phyloP scores from a whole-genome alignment of 306 rosid species.

The Ormosia emarginata region DNA sequence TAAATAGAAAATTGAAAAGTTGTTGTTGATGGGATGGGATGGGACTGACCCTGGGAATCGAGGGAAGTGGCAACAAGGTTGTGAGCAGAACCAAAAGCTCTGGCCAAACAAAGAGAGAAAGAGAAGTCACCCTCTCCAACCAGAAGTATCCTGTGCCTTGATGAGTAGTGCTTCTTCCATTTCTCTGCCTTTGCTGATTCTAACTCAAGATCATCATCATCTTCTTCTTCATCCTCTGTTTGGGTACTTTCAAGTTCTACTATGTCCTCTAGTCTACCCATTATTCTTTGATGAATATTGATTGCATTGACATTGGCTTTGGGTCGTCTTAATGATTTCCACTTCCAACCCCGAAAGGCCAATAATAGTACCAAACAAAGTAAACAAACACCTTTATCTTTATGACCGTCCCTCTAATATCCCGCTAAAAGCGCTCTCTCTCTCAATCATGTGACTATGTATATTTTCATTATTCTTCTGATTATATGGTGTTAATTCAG shows the following conservation, averaged over 20 bases:
- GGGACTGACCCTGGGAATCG: constrained; percentile 57
- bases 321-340: too few species aligned
- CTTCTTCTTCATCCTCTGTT: neutral
- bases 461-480: too few species aligned
- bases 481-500: too few species aligned
- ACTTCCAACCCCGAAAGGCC: neutral
- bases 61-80: constrained; percentile 74
- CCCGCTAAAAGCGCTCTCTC: too few species aligned
- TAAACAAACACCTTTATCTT: neutral
- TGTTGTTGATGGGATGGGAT: neutral
- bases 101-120: constrained; percentile 60
- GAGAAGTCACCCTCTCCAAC: constrained; percentile 92
- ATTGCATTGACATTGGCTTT: too few species aligned
- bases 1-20: neutral
- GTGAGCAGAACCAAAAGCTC: constrained; percentile 54
- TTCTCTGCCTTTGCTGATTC: constrained; percentile 26
- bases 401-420: too few species aligned
- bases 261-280: neutral
- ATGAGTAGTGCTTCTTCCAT: constrained; percentile 78
- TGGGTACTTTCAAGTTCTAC: constrained; percentile 6
- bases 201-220: constrained; percentile 5
- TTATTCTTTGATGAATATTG: neutral
- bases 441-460: too few species aligned
- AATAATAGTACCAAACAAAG: neutral
- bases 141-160: constrained; percentile 56